Percentiles rank a stretch among this genome's conserved stretches.
These are phyloP conservation scores for Tetrapisispora arboricola DNA, from an alignment of 805 yeast genomes.

Conservation along the genomic window DNA sequence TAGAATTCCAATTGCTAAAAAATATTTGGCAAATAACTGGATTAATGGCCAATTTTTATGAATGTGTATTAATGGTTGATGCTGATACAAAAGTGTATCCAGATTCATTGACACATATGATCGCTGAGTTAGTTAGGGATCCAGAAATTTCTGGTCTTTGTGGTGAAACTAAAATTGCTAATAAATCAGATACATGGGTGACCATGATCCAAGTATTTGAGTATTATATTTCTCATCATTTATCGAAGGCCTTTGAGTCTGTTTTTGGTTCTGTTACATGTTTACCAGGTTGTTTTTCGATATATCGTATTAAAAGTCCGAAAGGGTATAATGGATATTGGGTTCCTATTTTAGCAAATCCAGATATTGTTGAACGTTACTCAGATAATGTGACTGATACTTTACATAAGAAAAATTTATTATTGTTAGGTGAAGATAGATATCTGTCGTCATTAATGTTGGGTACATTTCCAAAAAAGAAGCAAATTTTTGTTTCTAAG, in stretches of 20 bases:
- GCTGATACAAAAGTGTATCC: conserved; percentile 88
- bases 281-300: conserved; percentile 89
- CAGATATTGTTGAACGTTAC: conserved; percentile 87
- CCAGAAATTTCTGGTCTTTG: conserved; percentile 86
- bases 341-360: conserved; percentile 90
- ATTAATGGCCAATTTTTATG: conserved; percentile 72
- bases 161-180: conserved; percentile 89
- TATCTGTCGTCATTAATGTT: conserved; percentile 78
- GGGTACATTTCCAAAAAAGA: conserved; percentile 80
- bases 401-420: conserved; percentile 74
- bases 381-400: conserved; percentile 78
- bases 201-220: conserved; percentile 91
- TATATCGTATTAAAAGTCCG: conserved; percentile 86
- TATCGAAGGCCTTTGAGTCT: conserved; percentile 89
- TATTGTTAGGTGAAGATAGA: conserved; percentile 85
- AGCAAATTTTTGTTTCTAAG: conserved; percentile 75
- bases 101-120: conserved; percentile 82
- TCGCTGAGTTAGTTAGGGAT: conserved; percentile 78
- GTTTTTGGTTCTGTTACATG: conserved; percentile 92
- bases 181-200: conserved; percentile 77
- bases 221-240: conserved; percentile 88
- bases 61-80: conserved; percentile 81
- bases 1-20: conserved; percentile 68
- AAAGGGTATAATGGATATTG: conserved; percentile 70
- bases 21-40: conserved; percentile 80